These are phyloP conservation scores for Chaetomium fimeti DNA, from an alignment of 495 filamentous ascomycete genomes.

Conservation along the genomic window DNA sequence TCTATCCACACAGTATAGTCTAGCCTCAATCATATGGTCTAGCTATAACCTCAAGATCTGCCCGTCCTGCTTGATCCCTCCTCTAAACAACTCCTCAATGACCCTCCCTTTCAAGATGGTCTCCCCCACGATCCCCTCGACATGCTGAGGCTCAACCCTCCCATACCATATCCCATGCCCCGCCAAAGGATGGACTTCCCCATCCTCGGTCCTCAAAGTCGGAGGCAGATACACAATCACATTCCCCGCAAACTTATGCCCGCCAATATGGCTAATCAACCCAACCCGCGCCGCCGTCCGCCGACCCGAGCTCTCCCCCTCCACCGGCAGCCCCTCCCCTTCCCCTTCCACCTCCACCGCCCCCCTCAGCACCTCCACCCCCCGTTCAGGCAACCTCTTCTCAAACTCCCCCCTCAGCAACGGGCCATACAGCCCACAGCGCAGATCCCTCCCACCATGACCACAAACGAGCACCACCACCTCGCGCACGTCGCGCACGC, in stretches of 20 bases:
- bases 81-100: slow-evolving; percentile 72
- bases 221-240: slow-evolving; percentile 87
- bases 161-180: slow-evolving; percentile 94
- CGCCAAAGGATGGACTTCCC: slow-evolving; percentile 57
- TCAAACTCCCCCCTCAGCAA: slow-evolving; percentile 68
- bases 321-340: slow-evolving; percentile 20
- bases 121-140: slow-evolving; percentile 80
- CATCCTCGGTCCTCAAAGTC: slow-evolving; percentile 36
- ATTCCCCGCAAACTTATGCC: slow-evolving; percentile 93
- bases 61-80: slow-evolving; percentile 53
- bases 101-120: slow-evolving; percentile 73
- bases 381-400: slow-evolving; percentile 37
- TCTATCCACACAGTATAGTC: background rate
- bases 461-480: slow-evolving; percentile 80
- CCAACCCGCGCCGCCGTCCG: slow-evolving; percentile 57
- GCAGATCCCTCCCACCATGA: slow-evolving; percentile 71
- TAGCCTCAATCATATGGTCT: background rate
- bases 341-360: slow-evolving; percentile 37
- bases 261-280: slow-evolving; percentile 83
- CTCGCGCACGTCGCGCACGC: slow-evolving; percentile 60
- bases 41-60: slow-evolving; percentile 44
- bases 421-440: slow-evolving; percentile 80
- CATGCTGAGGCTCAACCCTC: slow-evolving; percentile 78
- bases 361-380: slow-evolving; percentile 39
- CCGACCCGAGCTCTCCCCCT: slow-evolving; percentile 19